These are phyloP conservation scores for Mycena olivaceomarginata DNA, from an alignment of 768 basidiomycete genomes.

Conservation along the genomic window DNA sequence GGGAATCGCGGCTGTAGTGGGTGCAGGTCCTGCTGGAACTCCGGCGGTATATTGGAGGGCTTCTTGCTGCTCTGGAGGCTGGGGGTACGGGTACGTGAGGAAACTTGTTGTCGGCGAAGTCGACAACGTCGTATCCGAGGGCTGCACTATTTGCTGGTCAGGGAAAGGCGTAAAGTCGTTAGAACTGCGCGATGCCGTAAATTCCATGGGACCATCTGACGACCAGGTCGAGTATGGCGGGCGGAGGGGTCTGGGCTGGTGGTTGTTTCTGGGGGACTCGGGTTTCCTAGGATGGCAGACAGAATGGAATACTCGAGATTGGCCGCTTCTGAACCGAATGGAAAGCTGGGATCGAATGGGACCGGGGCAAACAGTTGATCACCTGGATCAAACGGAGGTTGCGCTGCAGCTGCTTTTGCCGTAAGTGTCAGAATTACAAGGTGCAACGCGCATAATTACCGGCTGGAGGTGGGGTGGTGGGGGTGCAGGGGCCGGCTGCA, in stretches of 20 bases:
- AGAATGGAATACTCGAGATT: conserved; percentile 97
- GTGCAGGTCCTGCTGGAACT: conserved; percentile 57
- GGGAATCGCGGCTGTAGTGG: conserved; percentile 74
- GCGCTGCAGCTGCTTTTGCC: conserved; percentile 37
- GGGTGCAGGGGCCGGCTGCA: conserved; percentile 45
- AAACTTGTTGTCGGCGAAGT: conserved; percentile 62
- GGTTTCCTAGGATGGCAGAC: conserved; percentile 91
- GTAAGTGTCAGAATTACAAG: conserved; percentile 26
- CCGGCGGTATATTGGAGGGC: conserved; percentile 50
- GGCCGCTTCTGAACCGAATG: conserved; percentile 93
- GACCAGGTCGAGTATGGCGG: conserved; percentile 66
- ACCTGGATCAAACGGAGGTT: conserved; percentile 64
- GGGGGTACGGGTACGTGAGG: conserved; percentile 68
- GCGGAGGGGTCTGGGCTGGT: conserved; percentile 62
- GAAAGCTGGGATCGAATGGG: conserved; percentile 76
- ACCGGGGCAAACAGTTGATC: conserved; percentile 76
- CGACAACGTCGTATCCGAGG: conserved; percentile 56
- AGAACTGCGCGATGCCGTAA: conserved; percentile 31
- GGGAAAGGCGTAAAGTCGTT: conserved; percentile 37
- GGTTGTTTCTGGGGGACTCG: conserved; percentile 72
- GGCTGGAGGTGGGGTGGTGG: conserved; percentile 60
- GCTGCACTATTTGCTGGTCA: conserved; percentile 61
- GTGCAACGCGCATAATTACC: conserved; percentile 35
- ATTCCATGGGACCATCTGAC: conserved; percentile 54
- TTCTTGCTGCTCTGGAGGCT: conserved; percentile 51